Percentiles rank a stretch among this genome's conserved stretches.
phyloP scores from a whole-genome alignment of 768 basidiomycete genomes.

The Cyclocybe cylindracea region DNA sequence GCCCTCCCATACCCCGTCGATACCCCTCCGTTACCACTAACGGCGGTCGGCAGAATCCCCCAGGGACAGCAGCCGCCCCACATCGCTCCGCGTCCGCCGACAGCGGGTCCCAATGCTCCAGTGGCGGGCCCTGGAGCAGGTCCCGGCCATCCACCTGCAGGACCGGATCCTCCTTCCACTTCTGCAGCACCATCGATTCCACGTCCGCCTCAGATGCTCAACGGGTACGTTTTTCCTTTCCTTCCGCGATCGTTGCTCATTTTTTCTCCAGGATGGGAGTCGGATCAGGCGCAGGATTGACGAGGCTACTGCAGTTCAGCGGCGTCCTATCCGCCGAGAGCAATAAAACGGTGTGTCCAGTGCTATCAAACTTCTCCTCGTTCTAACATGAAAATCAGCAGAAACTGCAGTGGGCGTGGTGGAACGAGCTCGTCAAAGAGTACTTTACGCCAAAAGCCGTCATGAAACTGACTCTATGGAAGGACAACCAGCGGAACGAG shows the following conservation, averaged over 20 bases:
- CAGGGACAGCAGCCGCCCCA: slow-evolving; percentile 13
- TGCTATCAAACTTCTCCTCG: background rate
- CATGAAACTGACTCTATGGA: slow-evolving; percentile 87
- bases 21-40: slow-evolving; percentile 9
- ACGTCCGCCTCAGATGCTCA: background rate
- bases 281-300: slow-evolving; percentile 63
- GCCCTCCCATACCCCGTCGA: slow-evolving; percentile 42
- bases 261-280: background rate
- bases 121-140: background rate
- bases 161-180: slow-evolving; percentile 4
- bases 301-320: slow-evolving; percentile 71
- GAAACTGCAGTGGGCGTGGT: slow-evolving; percentile 68
- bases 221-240: slow-evolving; percentile 5
- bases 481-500: slow-evolving; percentile 75
- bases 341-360: slow-evolving; percentile 38
- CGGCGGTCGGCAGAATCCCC: slow-evolving; percentile 29
- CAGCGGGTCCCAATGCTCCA: slow-evolving; percentile 19
- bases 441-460: slow-evolving; percentile 72
- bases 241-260: background rate
- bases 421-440: slow-evolving; percentile 63
- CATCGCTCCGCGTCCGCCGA: slow-evolving; percentile 37
- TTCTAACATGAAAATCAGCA: slow-evolving; percentile 21
- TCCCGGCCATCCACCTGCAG: background rate
- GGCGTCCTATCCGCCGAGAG: slow-evolving; percentile 59
- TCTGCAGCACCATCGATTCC: slow-evolving; percentile 6